A percentile compares a stretch with the other conserved stretches of the same genome.
Conservation (phyloP, 2,329 filamentous ascomycete species). For the Diaporthe destruens region DNA sequence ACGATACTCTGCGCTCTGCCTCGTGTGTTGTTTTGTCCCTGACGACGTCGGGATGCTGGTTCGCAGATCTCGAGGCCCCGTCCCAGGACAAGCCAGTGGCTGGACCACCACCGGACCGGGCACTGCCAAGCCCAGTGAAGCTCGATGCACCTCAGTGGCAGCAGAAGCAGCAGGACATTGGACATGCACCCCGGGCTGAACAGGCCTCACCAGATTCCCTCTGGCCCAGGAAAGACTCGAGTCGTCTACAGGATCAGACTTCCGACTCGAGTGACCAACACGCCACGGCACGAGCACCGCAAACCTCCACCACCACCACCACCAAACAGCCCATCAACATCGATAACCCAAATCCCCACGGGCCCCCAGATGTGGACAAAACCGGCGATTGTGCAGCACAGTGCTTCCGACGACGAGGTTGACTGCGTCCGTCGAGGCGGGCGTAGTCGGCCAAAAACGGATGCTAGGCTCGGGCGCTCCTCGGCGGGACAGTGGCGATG, state of each 20-base stretch:
- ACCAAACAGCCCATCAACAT: constrained; percentile 9
- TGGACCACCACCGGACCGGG: neutral
- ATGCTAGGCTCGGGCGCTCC: constrained; percentile 38
- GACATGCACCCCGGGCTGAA: neutral
- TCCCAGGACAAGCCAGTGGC: neutral
- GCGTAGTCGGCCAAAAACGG: constrained; percentile 27
- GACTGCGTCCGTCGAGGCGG: constrained; percentile 36
- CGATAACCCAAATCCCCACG: neutral
- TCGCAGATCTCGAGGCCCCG: neutral
- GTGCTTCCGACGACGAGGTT: constrained; percentile 23
- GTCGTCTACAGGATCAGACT: neutral
- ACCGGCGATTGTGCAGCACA: constrained; percentile 25
- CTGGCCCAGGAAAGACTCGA: neutral
- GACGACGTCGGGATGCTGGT: neutral
- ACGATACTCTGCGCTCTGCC: neutral
- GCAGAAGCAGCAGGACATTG: constrained; percentile 18
- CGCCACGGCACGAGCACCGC: neutral
- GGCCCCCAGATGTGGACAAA: constrained; percentile 6
- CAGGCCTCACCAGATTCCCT: neutral
- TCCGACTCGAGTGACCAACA: constrained; percentile 1
- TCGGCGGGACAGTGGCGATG: constrained; percentile 37
- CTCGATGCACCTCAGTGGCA: neutral
- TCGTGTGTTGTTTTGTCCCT: neutral
- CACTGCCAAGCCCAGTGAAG: constrained; percentile 15
- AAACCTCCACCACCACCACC: neutral